Percentiles rank a stretch among this genome's conserved stretches.
Evolutionary conservation across 2,329 filamentous ascomycete species (phyloP).

Genomic region (Penicillium oxalicum): DNA sequence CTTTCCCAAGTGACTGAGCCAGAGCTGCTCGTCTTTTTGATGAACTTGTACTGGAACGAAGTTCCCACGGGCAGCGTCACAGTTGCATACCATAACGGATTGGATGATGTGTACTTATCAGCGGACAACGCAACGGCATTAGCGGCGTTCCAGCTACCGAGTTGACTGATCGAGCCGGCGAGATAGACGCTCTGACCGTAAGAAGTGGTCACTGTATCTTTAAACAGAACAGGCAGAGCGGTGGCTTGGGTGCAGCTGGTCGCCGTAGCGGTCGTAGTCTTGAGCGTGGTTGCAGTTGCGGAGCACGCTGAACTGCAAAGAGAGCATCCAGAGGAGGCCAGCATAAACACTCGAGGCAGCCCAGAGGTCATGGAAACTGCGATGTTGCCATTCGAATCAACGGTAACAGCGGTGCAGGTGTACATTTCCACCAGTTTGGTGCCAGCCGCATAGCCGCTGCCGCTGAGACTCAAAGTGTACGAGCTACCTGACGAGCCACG

Average conservation of each 20-base stretch:
- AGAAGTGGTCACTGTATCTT: conserved; percentile 51
- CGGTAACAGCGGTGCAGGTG: conserved; percentile 40
- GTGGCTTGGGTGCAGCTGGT: conserved; percentile 23
- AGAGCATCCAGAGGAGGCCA: conserved; percentile 8
- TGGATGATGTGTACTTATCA: conserved; percentile 51
- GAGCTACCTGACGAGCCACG: conserved; percentile 30
- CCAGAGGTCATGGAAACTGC: conserved; percentile 41
- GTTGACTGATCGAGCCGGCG: conserved; percentile 51
- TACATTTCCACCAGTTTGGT: conserved; percentile 23
- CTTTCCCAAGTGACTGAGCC: conserved; percentile 55
- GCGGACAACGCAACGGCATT: conserved; percentile 55
- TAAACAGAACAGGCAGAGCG: conserved; percentile 57
- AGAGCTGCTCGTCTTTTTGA: conserved; percentile 51
- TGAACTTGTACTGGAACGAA: conserved; percentile 62
- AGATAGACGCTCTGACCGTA: conserved; percentile 62
- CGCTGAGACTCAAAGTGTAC: conserved; percentile 20
- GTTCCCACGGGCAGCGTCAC: conserved; percentile 53
- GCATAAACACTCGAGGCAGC: conserved; percentile 35
- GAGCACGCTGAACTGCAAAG: conserved; percentile 8
- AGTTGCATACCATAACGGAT: conserved; percentile 57
- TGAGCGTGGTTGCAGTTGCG: not conserved
- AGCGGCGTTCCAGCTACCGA: conserved; percentile 58
- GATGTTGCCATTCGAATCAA: conserved; percentile 42
- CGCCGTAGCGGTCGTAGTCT: conserved; percentile 5
- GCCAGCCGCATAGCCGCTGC: conserved; percentile 20